Conservation (phyloP, 805 yeast species). For the Wickerhamiella spandovensis region DNA sequence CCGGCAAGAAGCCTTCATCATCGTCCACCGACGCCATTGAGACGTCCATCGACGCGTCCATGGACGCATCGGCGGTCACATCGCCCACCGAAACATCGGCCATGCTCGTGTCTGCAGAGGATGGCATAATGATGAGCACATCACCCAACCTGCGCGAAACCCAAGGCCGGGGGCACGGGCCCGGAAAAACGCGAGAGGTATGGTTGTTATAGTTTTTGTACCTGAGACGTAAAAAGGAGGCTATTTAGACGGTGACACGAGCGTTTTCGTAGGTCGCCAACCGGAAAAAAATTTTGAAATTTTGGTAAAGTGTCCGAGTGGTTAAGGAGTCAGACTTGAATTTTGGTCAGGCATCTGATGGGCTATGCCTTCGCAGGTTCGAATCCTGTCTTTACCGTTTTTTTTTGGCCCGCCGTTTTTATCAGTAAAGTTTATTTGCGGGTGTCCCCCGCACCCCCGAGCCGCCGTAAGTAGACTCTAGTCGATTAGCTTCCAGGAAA, state of each 20-base stretch:
- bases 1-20: slow-evolving; percentile 49
- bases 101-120: neutral
- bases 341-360: slow-evolving; percentile 24
- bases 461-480: no score
- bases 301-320: slow-evolving; percentile 31
- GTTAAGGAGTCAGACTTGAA: slow-evolving; percentile 34
- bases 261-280: neutral
- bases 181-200: no score
- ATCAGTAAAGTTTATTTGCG: no score
- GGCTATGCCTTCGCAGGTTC: slow-evolving; percentile 32
- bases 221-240: no score
- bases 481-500: neutral
- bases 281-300: neutral
- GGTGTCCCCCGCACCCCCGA: no score
- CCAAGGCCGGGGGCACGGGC: no score
- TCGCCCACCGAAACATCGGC: neutral
- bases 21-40: slow-evolving; percentile 20
- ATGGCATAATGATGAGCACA: neutral
- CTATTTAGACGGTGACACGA: no score
- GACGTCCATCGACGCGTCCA: neutral
- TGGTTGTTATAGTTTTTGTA: no score
- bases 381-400: slow-evolving; percentile 30
- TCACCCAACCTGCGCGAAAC: neutral
- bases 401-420: slow-evolving; percentile 12
- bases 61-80: neutral